Conservation (phyloP, 1,139 yeast genomes). For the Saccharomyces hybrid region DNA sequence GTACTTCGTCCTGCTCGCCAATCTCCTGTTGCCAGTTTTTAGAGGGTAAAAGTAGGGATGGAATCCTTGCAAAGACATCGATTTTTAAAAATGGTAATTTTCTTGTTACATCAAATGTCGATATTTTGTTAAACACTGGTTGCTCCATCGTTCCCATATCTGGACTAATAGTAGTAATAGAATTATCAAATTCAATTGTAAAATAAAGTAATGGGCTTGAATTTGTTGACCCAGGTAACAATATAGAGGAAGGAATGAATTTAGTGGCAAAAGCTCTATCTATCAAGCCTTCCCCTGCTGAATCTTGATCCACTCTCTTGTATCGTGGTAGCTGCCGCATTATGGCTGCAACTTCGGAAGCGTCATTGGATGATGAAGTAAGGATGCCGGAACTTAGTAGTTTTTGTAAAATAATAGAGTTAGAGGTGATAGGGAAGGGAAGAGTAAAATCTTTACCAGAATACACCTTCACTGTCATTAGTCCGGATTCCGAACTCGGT, state of each 20-base stretch:
- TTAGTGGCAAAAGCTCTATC: conserved; percentile 29
- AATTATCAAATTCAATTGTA: conserved; percentile 69
- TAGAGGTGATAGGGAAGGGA: conserved; percentile 29
- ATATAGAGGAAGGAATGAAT: conserved; percentile 57
- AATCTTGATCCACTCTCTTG: conserved; percentile 15
- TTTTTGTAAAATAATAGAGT: conserved; percentile 24
- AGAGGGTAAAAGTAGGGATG: conserved; percentile 51
- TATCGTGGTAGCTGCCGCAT: conserved; percentile 18
- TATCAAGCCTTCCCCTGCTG: conserved; percentile 20
- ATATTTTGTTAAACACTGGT: conserved; percentile 76
- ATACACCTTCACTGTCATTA: conserved; percentile 28
- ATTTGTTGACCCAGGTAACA: conserved; percentile 42
- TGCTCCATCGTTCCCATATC: conserved; percentile 55
- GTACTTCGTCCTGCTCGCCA: conserved; percentile 17
- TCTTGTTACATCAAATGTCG: conserved; percentile 83
- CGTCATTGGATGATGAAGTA: conserved; percentile 7
- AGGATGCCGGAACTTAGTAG: conserved; percentile 21
- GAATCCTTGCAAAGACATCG: conserved; percentile 69
- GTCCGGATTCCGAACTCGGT: conserved; percentile 17
- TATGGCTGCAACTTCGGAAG: conserved; percentile 17
- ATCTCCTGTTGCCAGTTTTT: conserved; percentile 32
- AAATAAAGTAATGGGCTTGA: conserved; percentile 56
- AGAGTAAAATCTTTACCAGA: conserved; percentile 27
- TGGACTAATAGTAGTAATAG: conserved; percentile 73
- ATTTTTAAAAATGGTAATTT: conserved; percentile 46